A percentile compares a stretch with the other conserved stretches of the same genome.
Conservation (phyloP, 2,329 filamentous ascomycete species). For the Penicillium hesseltinei region DNA sequence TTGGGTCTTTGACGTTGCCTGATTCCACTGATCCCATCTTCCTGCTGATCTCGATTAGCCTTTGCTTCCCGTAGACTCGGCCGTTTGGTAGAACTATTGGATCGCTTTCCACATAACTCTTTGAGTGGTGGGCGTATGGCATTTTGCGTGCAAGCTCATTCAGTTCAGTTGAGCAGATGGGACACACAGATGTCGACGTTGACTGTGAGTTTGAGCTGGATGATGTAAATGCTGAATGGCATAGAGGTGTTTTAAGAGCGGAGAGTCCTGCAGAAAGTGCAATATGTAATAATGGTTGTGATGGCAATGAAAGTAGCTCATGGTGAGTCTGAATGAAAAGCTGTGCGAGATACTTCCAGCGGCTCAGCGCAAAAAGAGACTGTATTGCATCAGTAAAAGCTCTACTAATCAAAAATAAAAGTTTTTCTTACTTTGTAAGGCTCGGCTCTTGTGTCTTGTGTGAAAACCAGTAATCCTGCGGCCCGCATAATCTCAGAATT, state of each 20-base stretch:
- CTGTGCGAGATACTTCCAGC: constrained; percentile 74
- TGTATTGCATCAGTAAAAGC: constrained; percentile 30
- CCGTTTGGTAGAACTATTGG: constrained; percentile 84
- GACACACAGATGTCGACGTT: constrained; percentile 75
- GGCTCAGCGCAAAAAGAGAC: constrained; percentile 69
- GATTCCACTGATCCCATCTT: constrained; percentile 67
- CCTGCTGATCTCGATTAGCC: constrained; percentile 71
- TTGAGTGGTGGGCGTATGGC: constrained; percentile 92
- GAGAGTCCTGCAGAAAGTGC: constrained; percentile 88
- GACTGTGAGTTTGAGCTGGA: constrained; percentile 53
- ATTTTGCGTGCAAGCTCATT: constrained; percentile 86
- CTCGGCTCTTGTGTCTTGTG: constrained; percentile 58
- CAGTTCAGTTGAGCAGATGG: constrained; percentile 92
- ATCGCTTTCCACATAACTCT: constrained; percentile 87
- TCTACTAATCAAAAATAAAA: background rate
- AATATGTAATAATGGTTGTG: constrained; percentile 81
- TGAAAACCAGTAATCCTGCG: constrained; percentile 76
- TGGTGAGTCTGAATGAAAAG: constrained; percentile 87
- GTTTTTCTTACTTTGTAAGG: constrained; percentile 56
- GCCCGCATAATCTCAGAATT: constrained; percentile 68
- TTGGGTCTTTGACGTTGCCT: constrained; percentile 72
- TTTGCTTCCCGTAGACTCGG: constrained; percentile 74
- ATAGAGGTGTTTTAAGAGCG: constrained; percentile 91
- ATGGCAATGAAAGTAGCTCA: constrained; percentile 76
- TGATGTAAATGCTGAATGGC: constrained; percentile 67